phyloP scores from a whole-genome alignment of 371 early-diverging fungal species.

The Mortierella sp. region DNA sequence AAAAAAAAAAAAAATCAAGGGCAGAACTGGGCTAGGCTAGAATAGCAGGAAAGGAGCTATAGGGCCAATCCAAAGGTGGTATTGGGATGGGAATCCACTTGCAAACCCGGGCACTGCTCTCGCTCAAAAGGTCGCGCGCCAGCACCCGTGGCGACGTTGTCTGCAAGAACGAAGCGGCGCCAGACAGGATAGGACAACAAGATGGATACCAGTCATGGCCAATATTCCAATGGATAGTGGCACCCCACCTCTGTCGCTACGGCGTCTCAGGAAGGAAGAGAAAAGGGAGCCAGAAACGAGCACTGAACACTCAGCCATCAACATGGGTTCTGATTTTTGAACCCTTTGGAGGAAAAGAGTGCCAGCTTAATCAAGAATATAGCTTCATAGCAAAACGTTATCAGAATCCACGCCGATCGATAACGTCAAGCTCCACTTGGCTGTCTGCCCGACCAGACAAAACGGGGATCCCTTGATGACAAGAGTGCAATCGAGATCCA shows the following conservation, averaged over 20 bases:
- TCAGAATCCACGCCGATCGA: background rate
- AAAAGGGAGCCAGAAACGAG: constrained; percentile 2
- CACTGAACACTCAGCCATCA: background rate
- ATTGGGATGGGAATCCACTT: constrained; percentile 30
- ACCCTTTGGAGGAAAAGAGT: background rate
- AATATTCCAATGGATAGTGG: constrained; percentile 4
- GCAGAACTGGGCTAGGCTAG: constrained; percentile 10
- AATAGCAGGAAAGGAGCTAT: constrained; percentile 3
- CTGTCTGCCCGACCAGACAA: background rate
- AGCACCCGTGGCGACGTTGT: no score
- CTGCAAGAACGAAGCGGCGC: background rate
- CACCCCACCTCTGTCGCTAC: background rate
- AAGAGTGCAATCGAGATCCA: constrained; percentile 2
- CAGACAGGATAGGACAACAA: background rate
- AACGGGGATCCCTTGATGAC: constrained; percentile 5
- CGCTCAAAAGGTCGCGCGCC: no score
- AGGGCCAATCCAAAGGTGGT: constrained; percentile 15
- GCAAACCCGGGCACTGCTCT: background rate
- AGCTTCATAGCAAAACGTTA: background rate
- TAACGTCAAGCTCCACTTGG: background rate
- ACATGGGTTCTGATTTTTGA: background rate
- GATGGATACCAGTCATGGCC: constrained; percentile 7
- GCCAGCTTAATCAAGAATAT: constrained; percentile 12
- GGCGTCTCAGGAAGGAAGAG: constrained; percentile 11
- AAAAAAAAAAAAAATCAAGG: background rate